Base-by-base conservation (phyloP, 305 asterid genomes). In the Solanum hybrid region DNA sequence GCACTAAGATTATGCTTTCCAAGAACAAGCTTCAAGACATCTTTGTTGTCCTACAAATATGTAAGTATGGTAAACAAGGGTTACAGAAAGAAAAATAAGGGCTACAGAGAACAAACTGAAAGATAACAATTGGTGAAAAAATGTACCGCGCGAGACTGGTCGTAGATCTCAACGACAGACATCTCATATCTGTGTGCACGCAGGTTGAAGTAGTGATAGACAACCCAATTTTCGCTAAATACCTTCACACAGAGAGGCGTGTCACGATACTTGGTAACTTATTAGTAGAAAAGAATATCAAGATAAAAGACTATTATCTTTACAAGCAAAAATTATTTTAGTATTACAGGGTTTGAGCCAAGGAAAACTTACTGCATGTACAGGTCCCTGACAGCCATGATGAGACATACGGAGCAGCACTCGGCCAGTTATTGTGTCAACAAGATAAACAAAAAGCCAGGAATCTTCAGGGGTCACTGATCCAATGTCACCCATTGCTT, bases 121-220 rank as follows among this genome's bases (percentile, higher is more conserved):
- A 56, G 90, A 88, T 88, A 27, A 91, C 60, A 90, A 79, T 89
- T 36, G 88, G 92, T 34, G 79, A 79, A 85, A 92, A 92, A 82
- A 90, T 84, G 86, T 93, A 97, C 99, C 96, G 96, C 98, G 79
- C 99, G 98, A 90, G 98, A 96, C 92, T 95, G 98, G 89, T 97
- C 99, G 88, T 95, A 97, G 92, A 97, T 96, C 93, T 97, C 99
- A 91, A 96, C 93, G 88, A 97, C 99, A 91, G 99, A 95, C 98
- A 97, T 97, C 93, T 97, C 99, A 89, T 94, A 96, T 92, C 99
- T 95, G 90, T 96, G 99, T 85, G 99, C 99, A 92, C 98, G 93
- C 88, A 96, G 94, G 92, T 97, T 97, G 93, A 97, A 96, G 96
- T 95, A 97, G 95, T 97, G 99, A 93, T 97, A 97, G 91, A 96